Conservation (phyloP, 441 rosid genomes). For the Euphorbia corollata region DNA sequence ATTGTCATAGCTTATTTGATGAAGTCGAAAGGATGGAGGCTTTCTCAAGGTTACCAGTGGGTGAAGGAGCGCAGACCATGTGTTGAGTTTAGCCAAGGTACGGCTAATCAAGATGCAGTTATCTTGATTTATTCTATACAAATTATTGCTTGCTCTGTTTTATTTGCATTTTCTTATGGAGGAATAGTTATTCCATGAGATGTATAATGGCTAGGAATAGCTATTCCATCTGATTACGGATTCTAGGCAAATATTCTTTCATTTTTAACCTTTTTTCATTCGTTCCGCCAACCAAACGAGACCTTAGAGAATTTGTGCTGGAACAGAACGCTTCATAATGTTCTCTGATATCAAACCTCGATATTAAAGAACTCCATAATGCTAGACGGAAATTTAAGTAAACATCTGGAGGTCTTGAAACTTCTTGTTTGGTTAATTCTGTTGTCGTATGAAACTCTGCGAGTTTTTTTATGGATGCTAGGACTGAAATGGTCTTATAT, state of each 20-base stretch:
- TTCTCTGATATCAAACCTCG: background rate
- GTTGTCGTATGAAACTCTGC: background rate
- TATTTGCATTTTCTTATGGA: too few relatives aligned
- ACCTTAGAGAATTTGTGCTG: background rate
- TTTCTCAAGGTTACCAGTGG: conserved; percentile 73
- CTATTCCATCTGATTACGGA: too few relatives aligned
- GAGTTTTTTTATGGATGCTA: background rate
- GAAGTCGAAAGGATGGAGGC: conserved; percentile 90
- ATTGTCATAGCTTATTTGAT: conserved; percentile 79
- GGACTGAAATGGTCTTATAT: background rate
- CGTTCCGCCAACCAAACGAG: too few relatives aligned
- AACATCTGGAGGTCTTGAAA: background rate
- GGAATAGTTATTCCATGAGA: too few relatives aligned
- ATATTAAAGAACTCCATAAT: background rate
- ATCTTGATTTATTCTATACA: background rate
- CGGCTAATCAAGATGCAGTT: background rate
- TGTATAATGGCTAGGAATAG: too few relatives aligned
- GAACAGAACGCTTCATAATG: background rate
- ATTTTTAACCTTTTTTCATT: too few relatives aligned
- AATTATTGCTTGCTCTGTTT: background rate
- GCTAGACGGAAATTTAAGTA: too few relatives aligned
- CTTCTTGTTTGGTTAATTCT: background rate
- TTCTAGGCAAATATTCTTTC: too few relatives aligned
- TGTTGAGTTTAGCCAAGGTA: conserved; percentile 59
- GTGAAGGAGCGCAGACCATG: conserved; percentile 77